phyloP scores from a whole-genome alignment of 768 basidiomycete genomes.

The Hysterangium stoloniferum region DNA sequence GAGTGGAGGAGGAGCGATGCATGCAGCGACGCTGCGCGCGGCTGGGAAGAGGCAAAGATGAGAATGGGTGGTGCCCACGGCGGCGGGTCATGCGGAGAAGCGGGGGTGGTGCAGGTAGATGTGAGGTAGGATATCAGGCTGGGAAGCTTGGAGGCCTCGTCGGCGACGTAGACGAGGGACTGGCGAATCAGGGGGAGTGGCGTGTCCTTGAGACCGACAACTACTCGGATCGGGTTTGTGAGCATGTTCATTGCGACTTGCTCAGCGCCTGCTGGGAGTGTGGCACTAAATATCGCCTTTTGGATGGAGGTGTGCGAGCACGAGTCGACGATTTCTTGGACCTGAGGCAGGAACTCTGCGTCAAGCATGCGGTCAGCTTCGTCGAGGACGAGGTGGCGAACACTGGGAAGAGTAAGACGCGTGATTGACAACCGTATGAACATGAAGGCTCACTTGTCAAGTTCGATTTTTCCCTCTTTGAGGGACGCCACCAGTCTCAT shows the following conservation, averaged over 20 bases:
- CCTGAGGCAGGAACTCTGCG: slow-evolving; percentile 78
- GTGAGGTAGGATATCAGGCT: slow-evolving; percentile 75
- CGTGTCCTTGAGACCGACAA: slow-evolving; percentile 98
- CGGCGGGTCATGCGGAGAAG: neutral
- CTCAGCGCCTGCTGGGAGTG: slow-evolving; percentile 83
- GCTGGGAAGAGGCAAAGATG: slow-evolving; percentile 86
- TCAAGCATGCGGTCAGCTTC: slow-evolving; percentile 92
- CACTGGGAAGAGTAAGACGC: slow-evolving; percentile 49
- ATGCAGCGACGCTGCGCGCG: slow-evolving; percentile 70
- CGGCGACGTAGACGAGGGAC: slow-evolving; percentile 83
- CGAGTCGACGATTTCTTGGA: slow-evolving; percentile 76
- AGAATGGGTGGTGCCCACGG: slow-evolving; percentile 88
- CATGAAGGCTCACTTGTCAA: slow-evolving; percentile 53
- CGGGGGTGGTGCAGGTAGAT: slow-evolving; percentile 25
- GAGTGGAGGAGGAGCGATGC: slow-evolving; percentile 77
- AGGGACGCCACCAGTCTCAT: slow-evolving; percentile 79
- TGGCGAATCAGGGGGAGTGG: slow-evolving; percentile 89
- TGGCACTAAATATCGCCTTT: slow-evolving; percentile 92
- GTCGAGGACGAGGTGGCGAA: slow-evolving; percentile 79
- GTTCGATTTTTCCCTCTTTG: slow-evolving; percentile 53
- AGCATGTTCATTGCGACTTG: slow-evolving; percentile 82
- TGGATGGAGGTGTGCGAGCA: slow-evolving; percentile 65
- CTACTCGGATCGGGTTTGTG: slow-evolving; percentile 78
- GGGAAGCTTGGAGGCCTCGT: slow-evolving; percentile 90
- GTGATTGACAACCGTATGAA: neutral